Evolutionary conservation across 208 protist species (phyloP), one percentile per base, ranked within the genome.

Genomic region (Trypanosoma avium): DNA sequence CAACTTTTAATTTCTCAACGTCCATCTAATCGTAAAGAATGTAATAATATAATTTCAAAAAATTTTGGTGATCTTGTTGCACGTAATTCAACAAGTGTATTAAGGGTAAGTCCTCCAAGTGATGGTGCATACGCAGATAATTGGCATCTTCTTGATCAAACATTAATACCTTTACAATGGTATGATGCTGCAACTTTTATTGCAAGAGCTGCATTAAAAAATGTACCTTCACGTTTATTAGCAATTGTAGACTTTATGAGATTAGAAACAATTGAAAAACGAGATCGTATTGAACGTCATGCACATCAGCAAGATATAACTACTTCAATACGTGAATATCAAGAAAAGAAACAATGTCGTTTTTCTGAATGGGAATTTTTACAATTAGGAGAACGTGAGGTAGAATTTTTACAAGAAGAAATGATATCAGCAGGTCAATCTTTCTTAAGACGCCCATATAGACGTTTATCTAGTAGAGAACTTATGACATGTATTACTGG

Each of bases 121-220:
- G 55, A 55, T 22, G 64, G 54, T 10, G 9, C 21, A 32, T 42
- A 4, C 10, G 46, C 1, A 13, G 17, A 9, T 19, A 40, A 40
- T 30, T 94, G 83, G 83, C 72, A 84, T 48, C 66, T 75, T 40
- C 71, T 95, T 2, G 88, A 95, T 53, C 75, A 80, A 24, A 95
- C 88, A 15, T 70, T 95, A 3, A 77, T 95, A 21, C 88, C 61
- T 40, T 26, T 30, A 4, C 33, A 50, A 40, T 54, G 56, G 72
- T 68, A 53, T 46, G 59, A 29, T 43, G 79, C 49, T 48, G 75
- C 26, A 35, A 48, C 32, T 62, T 79, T 62, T n/a, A 57, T 61
- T 59, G 72, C 73, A 59, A 79, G 68, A 48, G 75, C 58, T 64
- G 73, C 67, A 67, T 32, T 69, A 21, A 61, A 69, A 36, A 33